Evolutionary conservation across 345 rosid species (phyloP).

Genomic region (Toxicodendron radicans): DNA sequence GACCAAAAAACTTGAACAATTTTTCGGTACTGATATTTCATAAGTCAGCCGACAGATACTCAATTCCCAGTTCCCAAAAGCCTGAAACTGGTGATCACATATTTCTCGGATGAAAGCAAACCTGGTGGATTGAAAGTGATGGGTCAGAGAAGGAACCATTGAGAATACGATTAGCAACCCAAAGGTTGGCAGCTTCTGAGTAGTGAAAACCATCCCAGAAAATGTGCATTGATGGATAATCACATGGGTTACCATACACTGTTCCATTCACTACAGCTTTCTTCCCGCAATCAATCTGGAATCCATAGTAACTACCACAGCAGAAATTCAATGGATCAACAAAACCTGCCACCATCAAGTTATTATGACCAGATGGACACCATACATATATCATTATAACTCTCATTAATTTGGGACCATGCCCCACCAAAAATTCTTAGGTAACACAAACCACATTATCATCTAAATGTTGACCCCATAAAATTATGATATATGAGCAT

Average conservation of each 20-base stretch:
- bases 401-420: too few species aligned
- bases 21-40: too few species aligned
- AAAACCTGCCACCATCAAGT: conserved; percentile 49
- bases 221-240: conserved; percentile 47
- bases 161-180: conserved; percentile 48
- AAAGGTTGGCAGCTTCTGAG: conserved; percentile 55
- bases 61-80: neutral
- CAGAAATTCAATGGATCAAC: conserved; percentile 60
- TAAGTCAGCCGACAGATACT: too few species aligned
- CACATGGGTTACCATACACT: conserved; percentile 60
- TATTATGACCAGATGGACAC: neutral
- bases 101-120: conserved; percentile 20
- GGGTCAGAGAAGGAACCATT: conserved; percentile 50
- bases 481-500: too few species aligned
- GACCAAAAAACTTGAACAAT: neutral
- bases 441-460: too few species aligned
- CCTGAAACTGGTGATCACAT: neutral
- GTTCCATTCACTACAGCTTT: conserved; percentile 61
- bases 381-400: neutral
- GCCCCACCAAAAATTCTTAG: too few species aligned
- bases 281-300: conserved; percentile 66
- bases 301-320: conserved; percentile 62
- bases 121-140: conserved; percentile 31
- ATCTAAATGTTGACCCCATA: too few species aligned
- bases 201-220: conserved; percentile 90